Conservation (phyloP, 2,329 filamentous ascomycete genomes). For the Ceratocystiopsis minuta region DNA sequence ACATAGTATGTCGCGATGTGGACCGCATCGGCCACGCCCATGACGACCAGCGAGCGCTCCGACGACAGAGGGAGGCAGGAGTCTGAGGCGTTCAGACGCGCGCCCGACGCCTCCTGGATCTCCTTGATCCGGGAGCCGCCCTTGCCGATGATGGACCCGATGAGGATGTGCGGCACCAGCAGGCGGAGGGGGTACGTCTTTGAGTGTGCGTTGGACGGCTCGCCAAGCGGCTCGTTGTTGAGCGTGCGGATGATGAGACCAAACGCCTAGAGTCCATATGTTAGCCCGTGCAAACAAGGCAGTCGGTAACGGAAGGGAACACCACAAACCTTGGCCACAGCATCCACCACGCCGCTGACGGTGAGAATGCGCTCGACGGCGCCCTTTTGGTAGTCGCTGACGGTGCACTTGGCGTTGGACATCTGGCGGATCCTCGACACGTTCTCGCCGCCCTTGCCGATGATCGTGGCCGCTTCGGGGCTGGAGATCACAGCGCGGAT, state of each 20-base stretch:
- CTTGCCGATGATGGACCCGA: conserved; percentile 97
- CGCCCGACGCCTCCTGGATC: conserved; percentile 94
- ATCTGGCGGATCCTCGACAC: conserved; percentile 90
- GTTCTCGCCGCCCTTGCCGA: conserved; percentile 97
- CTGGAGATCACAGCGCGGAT: conserved; percentile 94
- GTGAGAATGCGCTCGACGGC: conserved; percentile 95
- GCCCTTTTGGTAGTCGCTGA: conserved; percentile 93
- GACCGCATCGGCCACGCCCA: conserved; percentile 93
- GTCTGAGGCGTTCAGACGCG: conserved; percentile 89
- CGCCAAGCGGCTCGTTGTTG: conserved; percentile 85
- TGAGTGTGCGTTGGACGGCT: conserved; percentile 77
- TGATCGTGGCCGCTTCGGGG: conserved; percentile 90
- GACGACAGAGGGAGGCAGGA: conserved; percentile 86
- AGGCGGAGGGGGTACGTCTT: conserved; percentile 95
- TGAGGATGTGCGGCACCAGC: conserved; percentile 89
- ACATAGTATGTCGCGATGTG: conserved; percentile 99
- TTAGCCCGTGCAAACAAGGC: neutral
- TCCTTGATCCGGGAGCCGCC: conserved; percentile 89
- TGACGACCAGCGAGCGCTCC: conserved; percentile 92
- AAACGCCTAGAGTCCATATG: conserved; percentile 55
- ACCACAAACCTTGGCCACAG: conserved; percentile 69
- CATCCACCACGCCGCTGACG: conserved; percentile 90
- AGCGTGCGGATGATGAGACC: conserved; percentile 94
- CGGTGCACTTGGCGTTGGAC: conserved; percentile 94
- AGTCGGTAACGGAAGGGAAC: neutral